phyloP scores from a whole-genome alignment of 306 rosid genomes.

The Cicer cuneatum region DNA sequence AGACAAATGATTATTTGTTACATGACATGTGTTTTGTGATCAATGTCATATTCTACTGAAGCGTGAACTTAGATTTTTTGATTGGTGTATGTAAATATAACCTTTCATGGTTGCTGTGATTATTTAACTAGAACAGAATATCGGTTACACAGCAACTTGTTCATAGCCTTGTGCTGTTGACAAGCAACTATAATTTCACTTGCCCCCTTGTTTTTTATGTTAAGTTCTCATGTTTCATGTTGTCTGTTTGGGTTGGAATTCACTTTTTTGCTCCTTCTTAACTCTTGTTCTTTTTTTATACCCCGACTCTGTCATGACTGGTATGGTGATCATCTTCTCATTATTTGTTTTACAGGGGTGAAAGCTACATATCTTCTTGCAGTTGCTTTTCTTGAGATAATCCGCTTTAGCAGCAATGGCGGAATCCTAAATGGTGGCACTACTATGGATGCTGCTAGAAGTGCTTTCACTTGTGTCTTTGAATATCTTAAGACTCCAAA shows the following conservation, averaged over 20 bases:
- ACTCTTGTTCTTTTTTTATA: conserved; percentile 16
- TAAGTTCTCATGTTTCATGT: conserved; percentile 25
- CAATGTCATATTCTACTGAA: conserved; percentile 24
- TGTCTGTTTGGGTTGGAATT: conserved; percentile 36
- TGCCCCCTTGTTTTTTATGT: conserved; percentile 25
- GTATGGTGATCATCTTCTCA: conserved; percentile 28
- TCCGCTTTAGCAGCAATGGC: conserved; percentile 96
- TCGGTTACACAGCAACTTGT: conserved; percentile 22
- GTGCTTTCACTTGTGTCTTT: conserved; percentile 94
- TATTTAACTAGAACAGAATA: neutral
- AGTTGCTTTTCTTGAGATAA: conserved; percentile 92
- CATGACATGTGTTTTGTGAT: conserved; percentile 15
- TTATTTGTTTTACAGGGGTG: conserved; percentile 69
- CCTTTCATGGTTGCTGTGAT: conserved; percentile 37
- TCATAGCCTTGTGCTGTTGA: conserved; percentile 28
- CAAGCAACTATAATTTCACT: conserved; percentile 26
- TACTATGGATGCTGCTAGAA: conserved; percentile 66
- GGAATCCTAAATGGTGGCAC: conserved; percentile 90
- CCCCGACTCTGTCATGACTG: conserved; percentile 10
- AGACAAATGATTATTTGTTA: conserved; percentile 20
- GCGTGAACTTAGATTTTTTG: conserved; percentile 6
- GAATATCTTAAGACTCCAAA: conserved; percentile 97
- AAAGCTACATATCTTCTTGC: conserved; percentile 99
- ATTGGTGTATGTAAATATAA: conserved; percentile 19
- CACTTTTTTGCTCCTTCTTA: conserved; percentile 29